These are phyloP conservation scores for Yamadazyma atlantica DNA, from an alignment of 1,139 yeast species.

Conservation along the genomic window DNA sequence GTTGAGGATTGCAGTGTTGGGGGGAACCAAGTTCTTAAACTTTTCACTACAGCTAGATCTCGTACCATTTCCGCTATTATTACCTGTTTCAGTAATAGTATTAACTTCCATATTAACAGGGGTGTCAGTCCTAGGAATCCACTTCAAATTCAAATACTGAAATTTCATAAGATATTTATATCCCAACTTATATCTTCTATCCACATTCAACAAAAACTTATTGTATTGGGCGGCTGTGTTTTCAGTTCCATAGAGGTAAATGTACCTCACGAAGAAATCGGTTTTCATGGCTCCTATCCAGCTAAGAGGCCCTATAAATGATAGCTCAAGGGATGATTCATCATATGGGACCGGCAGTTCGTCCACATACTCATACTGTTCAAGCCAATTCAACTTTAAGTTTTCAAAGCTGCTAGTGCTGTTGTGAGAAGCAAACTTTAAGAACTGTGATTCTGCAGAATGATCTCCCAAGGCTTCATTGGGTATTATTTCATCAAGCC, in stretches of 20 bases:
- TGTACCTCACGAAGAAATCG: not conserved
- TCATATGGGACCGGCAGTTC: not conserved
- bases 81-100: not conserved
- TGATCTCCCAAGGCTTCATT: too few relatives aligned
- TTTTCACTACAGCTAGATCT: constrained; percentile 25
- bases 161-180: not conserved
- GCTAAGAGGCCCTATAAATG: not conserved
- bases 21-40: not conserved
- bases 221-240: not conserved
- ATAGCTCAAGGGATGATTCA: not conserved
- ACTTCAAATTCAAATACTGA: not conserved
- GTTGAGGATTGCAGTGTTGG: constrained; percentile 14
- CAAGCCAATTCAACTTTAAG: not conserved
- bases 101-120: not conserved
- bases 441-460: too few relatives aligned
- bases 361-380: not conserved
- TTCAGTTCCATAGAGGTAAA: not conserved
- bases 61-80: constrained; percentile 33
- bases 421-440: not conserved
- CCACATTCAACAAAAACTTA: not conserved
- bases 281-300: not conserved
- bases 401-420: not conserved
- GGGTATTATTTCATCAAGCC: not conserved
- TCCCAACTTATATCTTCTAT: not conserved
- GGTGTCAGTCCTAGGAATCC: not conserved